These are phyloP conservation scores for Smallanthus sonchifolius DNA, from an alignment of 129 eudicot species.

Conservation along the genomic window DNA sequence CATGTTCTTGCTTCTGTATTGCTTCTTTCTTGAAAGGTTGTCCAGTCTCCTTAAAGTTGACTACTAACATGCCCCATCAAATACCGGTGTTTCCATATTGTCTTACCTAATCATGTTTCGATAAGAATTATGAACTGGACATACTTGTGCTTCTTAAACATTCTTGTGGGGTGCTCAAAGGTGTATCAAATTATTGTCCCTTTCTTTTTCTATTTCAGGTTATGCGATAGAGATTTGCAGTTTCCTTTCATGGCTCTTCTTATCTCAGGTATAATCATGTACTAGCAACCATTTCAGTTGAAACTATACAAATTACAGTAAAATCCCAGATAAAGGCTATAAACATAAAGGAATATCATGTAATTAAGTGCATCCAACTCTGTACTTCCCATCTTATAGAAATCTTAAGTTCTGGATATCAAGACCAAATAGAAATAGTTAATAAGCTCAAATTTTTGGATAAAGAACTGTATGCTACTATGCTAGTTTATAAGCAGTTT, in stretches of 20 bases:
- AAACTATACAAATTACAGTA: background rate
- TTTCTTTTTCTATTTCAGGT: conserved; percentile 35
- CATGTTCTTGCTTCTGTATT: conserved; percentile 18
- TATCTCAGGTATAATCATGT: conserved; percentile 59
- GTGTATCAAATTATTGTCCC: conserved; percentile 2
- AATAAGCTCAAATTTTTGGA: conserved; percentile 1
- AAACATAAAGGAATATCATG: background rate
- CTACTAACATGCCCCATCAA: conserved; percentile 24
- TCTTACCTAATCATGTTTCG: conserved; percentile 15
- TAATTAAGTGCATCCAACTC: background rate
- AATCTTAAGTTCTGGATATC: background rate
- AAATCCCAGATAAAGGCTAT: background rate
- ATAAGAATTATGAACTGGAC: conserved; percentile 18
- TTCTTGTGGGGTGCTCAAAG: conserved; percentile 9
- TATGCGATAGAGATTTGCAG: conserved; percentile 58
- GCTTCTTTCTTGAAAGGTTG: conserved; percentile 26
- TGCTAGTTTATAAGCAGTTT: conserved; percentile 7
- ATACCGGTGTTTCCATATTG: conserved; percentile 20
- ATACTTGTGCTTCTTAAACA: conserved; percentile 31
- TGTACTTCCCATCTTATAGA: background rate
- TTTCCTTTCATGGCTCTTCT: conserved; percentile 94
- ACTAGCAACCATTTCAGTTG: conserved; percentile 1
- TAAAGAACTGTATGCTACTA: conserved; percentile 4
- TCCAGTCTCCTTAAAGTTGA: conserved; percentile 4
- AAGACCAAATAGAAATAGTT: background rate